Evolutionary conservation across 768 basidiomycete genomes (phyloP).

Genomic region (Agrocybe chaxingu): DNA sequence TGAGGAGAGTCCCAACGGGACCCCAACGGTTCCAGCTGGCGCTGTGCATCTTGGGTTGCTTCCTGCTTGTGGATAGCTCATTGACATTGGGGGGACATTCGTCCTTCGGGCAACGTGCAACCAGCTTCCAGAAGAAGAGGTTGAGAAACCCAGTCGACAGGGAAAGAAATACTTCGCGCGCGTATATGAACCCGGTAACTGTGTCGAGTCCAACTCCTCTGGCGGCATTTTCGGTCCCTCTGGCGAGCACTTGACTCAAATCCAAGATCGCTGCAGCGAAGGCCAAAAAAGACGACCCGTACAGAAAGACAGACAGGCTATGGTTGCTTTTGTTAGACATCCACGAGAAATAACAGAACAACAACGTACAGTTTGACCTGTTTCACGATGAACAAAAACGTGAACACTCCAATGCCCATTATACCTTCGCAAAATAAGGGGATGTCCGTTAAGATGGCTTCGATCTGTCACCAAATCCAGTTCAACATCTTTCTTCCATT

Average conservation of each 20-base stretch:
- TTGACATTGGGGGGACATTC: conserved; percentile 20
- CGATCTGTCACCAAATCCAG: conserved; percentile 35
- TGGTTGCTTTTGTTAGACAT: background rate
- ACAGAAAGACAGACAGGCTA: conserved; percentile 51
- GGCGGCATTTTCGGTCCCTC: conserved; percentile 25
- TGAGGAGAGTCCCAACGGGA: conserved; percentile 45
- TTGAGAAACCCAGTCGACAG: conserved; percentile 57
- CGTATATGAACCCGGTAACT: conserved; percentile 37
- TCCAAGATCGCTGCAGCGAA: conserved; percentile 66
- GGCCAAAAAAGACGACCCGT: conserved; percentile 52
- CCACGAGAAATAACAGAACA: conserved; percentile 1
- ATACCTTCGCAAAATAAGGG: conserved; percentile 67
- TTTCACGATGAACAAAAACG: conserved; percentile 51
- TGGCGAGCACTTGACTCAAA: conserved; percentile 48
- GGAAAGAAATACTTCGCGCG: conserved; percentile 58
- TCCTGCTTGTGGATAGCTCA: conserved; percentile 1
- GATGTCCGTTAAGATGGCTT: conserved; percentile 57
- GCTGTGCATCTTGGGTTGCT: conserved; percentile 37
- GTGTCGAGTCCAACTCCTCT: conserved; percentile 20
- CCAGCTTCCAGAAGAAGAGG: conserved; percentile 68
- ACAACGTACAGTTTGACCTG: conserved; percentile 47
- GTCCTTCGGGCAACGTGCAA: conserved; percentile 51
- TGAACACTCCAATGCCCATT: conserved; percentile 58
- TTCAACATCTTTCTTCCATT: background rate
- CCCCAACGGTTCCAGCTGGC: conserved; percentile 71